Base-by-base conservation (phyloP, 1,139 yeast species). In the Pichia sp. region DNA sequence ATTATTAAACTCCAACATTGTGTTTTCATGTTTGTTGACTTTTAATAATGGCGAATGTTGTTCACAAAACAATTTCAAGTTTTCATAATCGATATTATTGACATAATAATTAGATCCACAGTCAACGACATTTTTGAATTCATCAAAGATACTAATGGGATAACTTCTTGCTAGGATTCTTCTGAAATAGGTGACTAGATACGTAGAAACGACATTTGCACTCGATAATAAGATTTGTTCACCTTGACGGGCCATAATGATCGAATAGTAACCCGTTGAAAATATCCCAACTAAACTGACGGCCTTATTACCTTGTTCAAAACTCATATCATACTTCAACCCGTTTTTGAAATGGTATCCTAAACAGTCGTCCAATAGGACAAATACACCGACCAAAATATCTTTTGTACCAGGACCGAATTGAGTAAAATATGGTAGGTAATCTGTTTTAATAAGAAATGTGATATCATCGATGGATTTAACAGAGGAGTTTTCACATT, bases 311-410 rank as follows among this genome's bases (percentile, higher is more conserved):
- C 53, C 46, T 17, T 48, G 49, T 17, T 33, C 40, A 9, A 17
- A 14, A 3, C 20, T 22, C 9, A 50, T 27, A 28, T 47, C 51
- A 10, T 34, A 35, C 24, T 43, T 38, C 8, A 45, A 32, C 4
- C 51, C 53, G 32, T 37, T 36, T 22, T 50, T 50, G 15, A 50
- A 50, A 44, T 50, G 51, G 11, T 21, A 47, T 20, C 37, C 51
- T 18, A 50, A 34, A 14, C 49, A 44, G 24, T 44, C 40, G 9
- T 47, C 44, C 11, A 50, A 42, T 22, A 45, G 34, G 8, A 47
- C 22, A 39, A 47, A 42, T 3, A 28, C 15, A 2, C 45, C 48
- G 7, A 38, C 24, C 11, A 47, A 20, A 11, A 44, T 24, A 24
- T 24, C 27, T 24, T 24, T 24, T 24, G 27, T 8, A 24, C 27